phyloP scores from a whole-genome alignment of 164 flowering plant species.

The Kingdonia uniflora region DNA sequence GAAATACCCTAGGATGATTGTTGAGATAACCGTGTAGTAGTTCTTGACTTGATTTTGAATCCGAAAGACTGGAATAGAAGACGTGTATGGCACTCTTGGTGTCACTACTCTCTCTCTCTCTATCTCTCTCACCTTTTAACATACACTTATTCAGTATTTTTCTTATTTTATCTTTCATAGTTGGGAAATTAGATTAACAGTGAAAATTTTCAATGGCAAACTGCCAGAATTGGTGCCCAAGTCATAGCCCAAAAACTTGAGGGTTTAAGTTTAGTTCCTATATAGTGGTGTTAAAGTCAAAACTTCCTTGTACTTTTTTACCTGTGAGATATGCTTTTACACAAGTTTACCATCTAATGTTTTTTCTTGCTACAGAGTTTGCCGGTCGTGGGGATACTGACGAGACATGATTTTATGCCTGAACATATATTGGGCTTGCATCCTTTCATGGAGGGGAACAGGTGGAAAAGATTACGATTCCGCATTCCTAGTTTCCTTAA shows the following conservation, averaged over 20 bases:
- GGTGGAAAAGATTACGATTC: conserved; percentile 59
- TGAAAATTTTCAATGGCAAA: not conserved
- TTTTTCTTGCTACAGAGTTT: conserved; percentile 31
- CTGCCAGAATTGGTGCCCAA: too few species aligned
- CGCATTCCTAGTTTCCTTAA: conserved; percentile 23
- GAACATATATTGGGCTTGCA: conserved; percentile 64
- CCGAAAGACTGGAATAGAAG: too few species aligned
- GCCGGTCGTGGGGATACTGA: conserved; percentile 79
- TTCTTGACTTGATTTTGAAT: too few species aligned
- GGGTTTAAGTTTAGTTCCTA: not conserved
- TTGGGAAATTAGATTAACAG: not conserved
- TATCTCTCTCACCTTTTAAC: too few species aligned
- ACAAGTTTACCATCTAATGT: not conserved
- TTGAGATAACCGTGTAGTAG: too few species aligned
- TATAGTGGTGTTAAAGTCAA: not conserved
- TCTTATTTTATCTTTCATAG: too few species aligned
- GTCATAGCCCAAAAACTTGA: not conserved
- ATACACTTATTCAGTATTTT: too few species aligned
- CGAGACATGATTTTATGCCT: conserved; percentile 91
- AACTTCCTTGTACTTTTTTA: not conserved
- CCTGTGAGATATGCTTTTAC: too few species aligned
- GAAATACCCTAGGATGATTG: too few species aligned
- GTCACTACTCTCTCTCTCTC: too few species aligned
- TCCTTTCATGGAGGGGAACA: conserved; percentile 41
- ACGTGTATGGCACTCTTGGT: too few species aligned